Evolutionary conservation across 495 filamentous ascomycete genomes (phyloP).

Genomic region (Filosporella fistucella): DNA sequence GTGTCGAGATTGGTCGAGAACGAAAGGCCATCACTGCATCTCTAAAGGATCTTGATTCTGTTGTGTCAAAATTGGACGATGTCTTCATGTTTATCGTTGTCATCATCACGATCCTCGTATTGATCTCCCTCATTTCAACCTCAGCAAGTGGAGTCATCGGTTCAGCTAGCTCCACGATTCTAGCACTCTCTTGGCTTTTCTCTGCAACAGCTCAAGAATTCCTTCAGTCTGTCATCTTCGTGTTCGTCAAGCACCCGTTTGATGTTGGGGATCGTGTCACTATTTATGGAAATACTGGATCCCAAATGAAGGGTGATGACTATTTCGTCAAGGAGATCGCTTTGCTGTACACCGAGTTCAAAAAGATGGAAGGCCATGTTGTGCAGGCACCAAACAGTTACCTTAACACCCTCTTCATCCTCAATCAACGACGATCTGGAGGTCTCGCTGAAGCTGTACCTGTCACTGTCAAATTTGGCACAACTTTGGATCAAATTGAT

Average conservation of each 20-base stretch:
- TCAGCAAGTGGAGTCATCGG: conserved; percentile 81
- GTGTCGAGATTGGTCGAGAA: conserved; percentile 91
- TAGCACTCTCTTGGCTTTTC: conserved; percentile 90
- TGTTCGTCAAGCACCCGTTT: conserved; percentile 97
- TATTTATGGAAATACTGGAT: conserved; percentile 85
- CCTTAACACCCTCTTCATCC: conserved; percentile 87
- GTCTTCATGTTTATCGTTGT: conserved; percentile 83
- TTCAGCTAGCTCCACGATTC: conserved; percentile 76
- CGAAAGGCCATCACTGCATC: conserved; percentile 93
- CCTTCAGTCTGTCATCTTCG: conserved; percentile 85
- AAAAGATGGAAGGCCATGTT: conserved; percentile 95
- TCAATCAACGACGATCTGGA: conserved; percentile 89
- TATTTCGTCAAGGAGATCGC: conserved; percentile 96
- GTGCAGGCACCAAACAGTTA: conserved; percentile 95
- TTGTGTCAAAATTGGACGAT: conserved; percentile 85
- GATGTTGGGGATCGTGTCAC: conserved; percentile 94
- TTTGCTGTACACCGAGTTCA: conserved; percentile 95
- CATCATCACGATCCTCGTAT: conserved; percentile 74
- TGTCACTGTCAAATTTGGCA: conserved; percentile 84
- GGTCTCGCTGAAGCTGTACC: conserved; percentile 84
- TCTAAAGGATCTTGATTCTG: conserved; percentile 91
- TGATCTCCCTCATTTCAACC: conserved; percentile 83
- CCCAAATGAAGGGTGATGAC: conserved; percentile 72
- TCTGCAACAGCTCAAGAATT: conserved; percentile 92
- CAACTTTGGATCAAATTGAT: conserved; percentile 80